Conservation (phyloP, 202 grass and related monocot genomes). For the Eragrostis tef region DNA sequence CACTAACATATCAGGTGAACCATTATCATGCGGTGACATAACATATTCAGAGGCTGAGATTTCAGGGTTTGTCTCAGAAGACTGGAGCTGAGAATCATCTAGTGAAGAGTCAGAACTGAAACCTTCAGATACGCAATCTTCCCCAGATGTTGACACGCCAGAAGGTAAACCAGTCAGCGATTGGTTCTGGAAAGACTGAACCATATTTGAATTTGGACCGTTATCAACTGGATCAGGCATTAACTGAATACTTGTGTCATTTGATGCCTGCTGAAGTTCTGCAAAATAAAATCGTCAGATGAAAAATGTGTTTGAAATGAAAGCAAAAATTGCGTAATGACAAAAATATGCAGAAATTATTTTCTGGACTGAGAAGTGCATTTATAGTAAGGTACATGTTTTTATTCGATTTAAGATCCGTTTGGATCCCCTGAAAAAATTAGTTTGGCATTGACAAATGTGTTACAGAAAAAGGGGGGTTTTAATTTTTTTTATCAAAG, state of each 20-base stretch:
- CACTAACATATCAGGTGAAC: neutral
- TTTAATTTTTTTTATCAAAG: neutral
- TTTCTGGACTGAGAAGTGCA: neutral
- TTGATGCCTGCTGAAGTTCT: slow-evolving; percentile 20
- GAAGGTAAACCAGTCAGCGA: neutral
- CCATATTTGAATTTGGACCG: neutral
- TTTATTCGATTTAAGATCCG: too few relatives aligned
- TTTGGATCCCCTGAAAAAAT: neutral
- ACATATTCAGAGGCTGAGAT: slow-evolving; percentile 41
- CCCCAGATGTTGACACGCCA: slow-evolving; percentile 25
- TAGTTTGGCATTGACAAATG: neutral
- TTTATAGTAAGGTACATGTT: neutral
- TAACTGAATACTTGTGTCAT: neutral
- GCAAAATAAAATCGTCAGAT: slow-evolving; percentile 15
- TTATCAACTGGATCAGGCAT: neutral
- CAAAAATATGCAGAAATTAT: neutral
- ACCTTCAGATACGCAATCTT: neutral
- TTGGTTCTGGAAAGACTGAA: slow-evolving; percentile 20
- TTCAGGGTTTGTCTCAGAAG: slow-evolving; percentile 7
- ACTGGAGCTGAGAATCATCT: neutral
- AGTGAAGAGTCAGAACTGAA: neutral
- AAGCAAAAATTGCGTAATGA: neutral
- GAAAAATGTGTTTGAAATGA: slow-evolving; percentile 6
- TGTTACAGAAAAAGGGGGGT: neutral
- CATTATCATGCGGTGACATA: slow-evolving; percentile 22